These are phyloP conservation scores for Microthyrium microscopicum DNA, from an alignment of 2,329 filamentous ascomycete genomes.

Conservation along the genomic window DNA sequence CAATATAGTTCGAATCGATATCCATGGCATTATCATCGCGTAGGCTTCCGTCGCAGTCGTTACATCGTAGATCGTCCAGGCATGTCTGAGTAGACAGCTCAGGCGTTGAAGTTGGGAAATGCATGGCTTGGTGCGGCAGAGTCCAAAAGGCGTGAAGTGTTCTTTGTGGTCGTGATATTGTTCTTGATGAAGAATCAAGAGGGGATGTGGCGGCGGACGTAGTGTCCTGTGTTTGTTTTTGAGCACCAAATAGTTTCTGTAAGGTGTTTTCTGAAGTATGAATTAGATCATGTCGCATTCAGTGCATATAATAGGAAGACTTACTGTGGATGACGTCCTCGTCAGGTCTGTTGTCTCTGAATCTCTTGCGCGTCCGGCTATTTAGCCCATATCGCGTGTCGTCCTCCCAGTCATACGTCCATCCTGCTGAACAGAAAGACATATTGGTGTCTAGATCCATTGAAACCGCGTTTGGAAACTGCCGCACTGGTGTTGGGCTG, in stretches of 20 bases:
- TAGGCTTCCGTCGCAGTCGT: constrained; percentile 27
- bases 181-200: constrained; percentile 9
- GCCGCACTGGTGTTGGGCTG: constrained; percentile 9
- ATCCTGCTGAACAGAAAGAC: constrained; percentile 14
- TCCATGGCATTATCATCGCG: constrained; percentile 18
- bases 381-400: constrained; percentile 27
- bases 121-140: constrained; percentile 19
- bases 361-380: constrained; percentile 41
- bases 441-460: constrained; percentile 15
- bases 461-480: constrained; percentile 8
- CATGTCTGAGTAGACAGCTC: constrained; percentile 7
- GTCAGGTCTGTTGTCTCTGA: constrained; percentile 40
- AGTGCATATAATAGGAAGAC: constrained; percentile 10
- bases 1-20: no score
- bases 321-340: constrained; percentile 38
- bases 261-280: constrained; percentile 27
- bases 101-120: constrained; percentile 11
- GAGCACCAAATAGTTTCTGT: constrained; percentile 27
- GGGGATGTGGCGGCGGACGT: constrained; percentile 8
- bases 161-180: constrained; percentile 21
- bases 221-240: constrained; percentile 15
- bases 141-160: constrained; percentile 33
- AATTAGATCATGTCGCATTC: neutral
- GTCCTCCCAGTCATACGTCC: constrained; percentile 14
- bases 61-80: constrained; percentile 18